Conservation (phyloP, 2,329 filamentous ascomycete genomes). For the Furcasterigmium sp. region DNA sequence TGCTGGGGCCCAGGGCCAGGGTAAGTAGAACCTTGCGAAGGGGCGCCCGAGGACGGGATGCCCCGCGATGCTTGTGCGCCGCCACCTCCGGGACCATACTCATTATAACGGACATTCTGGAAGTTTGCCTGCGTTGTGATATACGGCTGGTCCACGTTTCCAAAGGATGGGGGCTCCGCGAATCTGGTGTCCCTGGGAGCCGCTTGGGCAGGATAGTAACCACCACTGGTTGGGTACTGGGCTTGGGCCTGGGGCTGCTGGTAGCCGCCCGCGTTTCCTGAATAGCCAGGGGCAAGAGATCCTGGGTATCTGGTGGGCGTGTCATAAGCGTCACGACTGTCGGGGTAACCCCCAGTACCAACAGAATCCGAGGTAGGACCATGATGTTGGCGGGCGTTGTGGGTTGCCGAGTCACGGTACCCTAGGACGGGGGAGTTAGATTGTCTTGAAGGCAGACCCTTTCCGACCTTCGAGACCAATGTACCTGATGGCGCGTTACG, state of each 20-base stretch:
- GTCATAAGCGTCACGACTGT: conserved; percentile 35
- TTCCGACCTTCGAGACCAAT: conserved; percentile 45
- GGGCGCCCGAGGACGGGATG: conserved; percentile 8
- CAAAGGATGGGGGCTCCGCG: conserved; percentile 9
- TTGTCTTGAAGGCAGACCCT: conserved; percentile 41
- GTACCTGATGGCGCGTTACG: conserved; percentile 54
- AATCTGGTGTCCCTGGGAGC: conserved; percentile 12
- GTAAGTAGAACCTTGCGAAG: conserved; percentile 10
- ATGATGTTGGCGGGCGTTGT: conserved; percentile 37
- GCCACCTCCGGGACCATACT: conserved; percentile 7
- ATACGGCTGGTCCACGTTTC: conserved; percentile 8
- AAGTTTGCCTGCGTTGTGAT: conserved; percentile 8
- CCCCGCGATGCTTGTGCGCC: conserved; percentile 5
- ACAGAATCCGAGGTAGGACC: conserved; percentile 33
- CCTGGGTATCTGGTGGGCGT: conserved; percentile 44
- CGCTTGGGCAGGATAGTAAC: conserved; percentile 13
- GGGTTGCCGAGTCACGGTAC: conserved; percentile 51
- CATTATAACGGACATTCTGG: conserved; percentile 4
- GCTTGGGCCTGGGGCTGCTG: conserved; percentile 10
- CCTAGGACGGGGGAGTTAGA: conserved; percentile 57
- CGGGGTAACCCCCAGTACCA: conserved; percentile 22
- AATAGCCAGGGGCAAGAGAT: conserved; percentile 43
- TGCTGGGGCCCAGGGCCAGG: conserved; percentile 4
- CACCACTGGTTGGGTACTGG: conserved; percentile 18
- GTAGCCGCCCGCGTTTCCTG: conserved; percentile 28